Base-by-base conservation (phyloP, 257 asterid species). In the Jasminum sambac region DNA sequence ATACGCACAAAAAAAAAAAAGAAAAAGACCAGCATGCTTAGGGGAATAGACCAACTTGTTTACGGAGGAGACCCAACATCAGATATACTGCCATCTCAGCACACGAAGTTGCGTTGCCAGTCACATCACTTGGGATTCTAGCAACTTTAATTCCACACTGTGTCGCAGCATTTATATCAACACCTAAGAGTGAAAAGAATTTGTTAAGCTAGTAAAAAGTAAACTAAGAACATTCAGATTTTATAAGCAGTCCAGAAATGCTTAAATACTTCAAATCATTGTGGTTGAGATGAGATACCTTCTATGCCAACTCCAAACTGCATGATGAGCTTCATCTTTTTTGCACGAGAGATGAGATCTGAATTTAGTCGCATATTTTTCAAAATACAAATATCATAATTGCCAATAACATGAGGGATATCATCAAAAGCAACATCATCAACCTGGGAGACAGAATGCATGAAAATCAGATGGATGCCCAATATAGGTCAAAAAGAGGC, bases 31-130 rank as follows among this genome's bases (percentile, higher is more conserved):
- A n/a, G n/a, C n/a, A n/a, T n/a, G n/a, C n/a, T n/a, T n/a, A n/a
- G n/a, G n/a, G n/a, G n/a, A 72, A 75, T 63, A 44, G 50, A 83
- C 96, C 52, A 84, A 94, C 99, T 79, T 91, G 99, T 86, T 88
- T 94, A 73, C 99, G 99, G 44, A 94, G 96, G 78, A 94, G 96
- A 72, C 96, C 98, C 92, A 94, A 81, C 80, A 85, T 86, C 78
- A 91, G 81, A 86, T 86, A 94, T 77, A 94, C 87, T 40, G 98
- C 87, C 99, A 91, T 91, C 85, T 94, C 99, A 83, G 99, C 96
- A 82, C 99, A 95, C 60, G 99, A 95, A 69, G 87, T 72, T 55
- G 99, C 98, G 83, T 95, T 95, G 73, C 99, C 99, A 13, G 98
- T 88, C 73, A 64, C 72, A 73, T 80, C 82, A 34, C 99, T 71